Conservation (phyloP, 805 yeast genomes). For the Hanseniaspora mollemarum region DNA sequence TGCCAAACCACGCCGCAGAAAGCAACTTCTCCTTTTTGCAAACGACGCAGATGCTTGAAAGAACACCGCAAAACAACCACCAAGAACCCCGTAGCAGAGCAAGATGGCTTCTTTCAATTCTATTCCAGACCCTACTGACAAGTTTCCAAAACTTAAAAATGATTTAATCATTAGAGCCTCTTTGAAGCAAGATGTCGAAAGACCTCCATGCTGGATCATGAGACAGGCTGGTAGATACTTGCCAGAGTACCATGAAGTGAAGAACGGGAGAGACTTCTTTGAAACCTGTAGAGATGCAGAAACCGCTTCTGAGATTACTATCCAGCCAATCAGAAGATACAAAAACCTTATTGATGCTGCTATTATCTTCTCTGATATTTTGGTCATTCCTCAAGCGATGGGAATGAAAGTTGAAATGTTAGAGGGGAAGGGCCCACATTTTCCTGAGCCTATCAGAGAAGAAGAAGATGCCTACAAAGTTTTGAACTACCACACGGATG, state of each 20-base stretch:
- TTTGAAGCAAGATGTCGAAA: conserved; percentile 74
- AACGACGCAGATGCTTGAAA: conserved; percentile 1
- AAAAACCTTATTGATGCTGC: conserved; percentile 92
- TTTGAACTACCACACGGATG: conserved; percentile 54
- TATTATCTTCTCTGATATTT: conserved; percentile 86
- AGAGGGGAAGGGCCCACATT: conserved; percentile 89
- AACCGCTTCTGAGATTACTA: conserved; percentile 83
- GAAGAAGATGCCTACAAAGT: conserved; percentile 52
- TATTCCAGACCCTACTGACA: conserved; percentile 18
- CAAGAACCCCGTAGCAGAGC: conserved; percentile 15
- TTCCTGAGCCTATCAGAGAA: conserved; percentile 72
- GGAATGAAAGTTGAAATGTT: conserved; percentile 91
- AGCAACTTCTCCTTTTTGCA: no score
- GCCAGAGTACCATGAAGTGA: conserved; percentile 85
- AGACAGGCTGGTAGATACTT: conserved; percentile 92
- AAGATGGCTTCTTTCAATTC: conserved; percentile 8
- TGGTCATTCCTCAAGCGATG: conserved; percentile 96
- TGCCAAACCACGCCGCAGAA: no score
- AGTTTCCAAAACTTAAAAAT: conserved; percentile 70
- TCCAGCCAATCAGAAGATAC: conserved; percentile 86
- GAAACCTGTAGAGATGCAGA: conserved; percentile 94
- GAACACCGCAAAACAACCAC: conserved; percentile 14
- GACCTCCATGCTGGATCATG: conserved; percentile 98
- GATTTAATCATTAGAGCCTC: conserved; percentile 90
- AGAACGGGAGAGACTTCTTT: conserved; percentile 77